Evolutionary conservation across 768 basidiomycete species (phyloP), one percentile per base, ranked within the genome.

Genomic region (Macrolepiota dolichaula): DNA sequence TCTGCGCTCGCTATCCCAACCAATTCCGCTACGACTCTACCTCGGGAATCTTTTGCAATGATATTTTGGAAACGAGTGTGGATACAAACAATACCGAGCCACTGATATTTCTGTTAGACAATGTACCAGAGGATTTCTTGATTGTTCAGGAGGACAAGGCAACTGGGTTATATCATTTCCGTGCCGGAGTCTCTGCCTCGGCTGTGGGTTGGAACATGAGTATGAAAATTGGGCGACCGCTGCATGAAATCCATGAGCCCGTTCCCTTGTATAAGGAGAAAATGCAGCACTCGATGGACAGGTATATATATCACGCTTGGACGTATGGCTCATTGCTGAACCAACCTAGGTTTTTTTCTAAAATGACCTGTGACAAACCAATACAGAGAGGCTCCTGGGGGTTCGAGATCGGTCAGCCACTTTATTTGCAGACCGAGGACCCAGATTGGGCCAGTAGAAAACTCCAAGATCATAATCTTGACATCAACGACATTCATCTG

Each of bases 1-100:
- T 87, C 44, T 85, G 81, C 47, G 74, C 73, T 29, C 76, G 84
- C n/a, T 86, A 85, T 64, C 84, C 85, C 10, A 76, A 76, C 7
- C 79, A 81, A 29, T 86, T 87, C 65, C 64, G 69, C 7, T 73
- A 78, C 32, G 66, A 80, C 47, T 29, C 62, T 22, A 61, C 63
- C 55, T 73, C 74, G 4, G 74, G 73, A 3, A 36, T 73, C 1
- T 82, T 84, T 61, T 65, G 69, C 2, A 84, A 83, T 62, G 65
- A 66, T 7, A 81, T 84, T 38, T 73, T 84, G 19, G 72, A 65
- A 22, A 66, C 72, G 7, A 54, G 59, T 9, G 69, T 67, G 22
- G 67, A 79, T 54, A 72, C 68, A 5, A 64, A 51, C 12, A 65
- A 59, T 1, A 53, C 73, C 2, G 64, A 77, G 32, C 79, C 81